Conservation (phyloP, 305 asterid species). For the Solanum hybrid region DNA sequence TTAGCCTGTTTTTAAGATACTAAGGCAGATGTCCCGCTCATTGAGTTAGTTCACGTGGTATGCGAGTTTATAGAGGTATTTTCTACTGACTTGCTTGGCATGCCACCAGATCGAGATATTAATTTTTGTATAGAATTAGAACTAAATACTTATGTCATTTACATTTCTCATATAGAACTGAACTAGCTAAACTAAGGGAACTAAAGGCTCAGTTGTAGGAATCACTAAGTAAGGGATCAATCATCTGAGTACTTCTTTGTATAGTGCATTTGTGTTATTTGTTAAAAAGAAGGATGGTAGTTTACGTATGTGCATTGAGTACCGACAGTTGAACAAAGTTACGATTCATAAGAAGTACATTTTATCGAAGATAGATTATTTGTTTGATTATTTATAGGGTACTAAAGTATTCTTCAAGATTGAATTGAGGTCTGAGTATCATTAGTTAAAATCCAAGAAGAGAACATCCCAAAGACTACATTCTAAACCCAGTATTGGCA, state of each 20-base stretch:
- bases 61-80: neutral
- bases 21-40: neutral
- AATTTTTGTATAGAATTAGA: neutral
- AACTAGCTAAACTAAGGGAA: neutral
- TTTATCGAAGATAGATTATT: too few species aligned
- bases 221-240: neutral
- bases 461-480: neutral
- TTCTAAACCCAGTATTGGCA: neutral
- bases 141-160: neutral
- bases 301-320: neutral
- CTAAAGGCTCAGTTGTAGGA: neutral
- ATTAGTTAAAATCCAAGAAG: neutral
- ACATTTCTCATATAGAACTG: neutral
- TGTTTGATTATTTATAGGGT: neutral
- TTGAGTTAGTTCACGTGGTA: neutral
- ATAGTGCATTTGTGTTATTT: neutral
- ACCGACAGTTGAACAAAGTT: neutral
- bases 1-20: neutral
- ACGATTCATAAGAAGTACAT: neutral
- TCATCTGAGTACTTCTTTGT: neutral
- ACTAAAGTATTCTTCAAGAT: neutral
- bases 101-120: neutral
- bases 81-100: neutral
- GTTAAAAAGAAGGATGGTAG: neutral
- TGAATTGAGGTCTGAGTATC: neutral